Conservation (phyloP, 805 yeast genomes). For the Wickerhamomyces sydowiorum region DNA sequence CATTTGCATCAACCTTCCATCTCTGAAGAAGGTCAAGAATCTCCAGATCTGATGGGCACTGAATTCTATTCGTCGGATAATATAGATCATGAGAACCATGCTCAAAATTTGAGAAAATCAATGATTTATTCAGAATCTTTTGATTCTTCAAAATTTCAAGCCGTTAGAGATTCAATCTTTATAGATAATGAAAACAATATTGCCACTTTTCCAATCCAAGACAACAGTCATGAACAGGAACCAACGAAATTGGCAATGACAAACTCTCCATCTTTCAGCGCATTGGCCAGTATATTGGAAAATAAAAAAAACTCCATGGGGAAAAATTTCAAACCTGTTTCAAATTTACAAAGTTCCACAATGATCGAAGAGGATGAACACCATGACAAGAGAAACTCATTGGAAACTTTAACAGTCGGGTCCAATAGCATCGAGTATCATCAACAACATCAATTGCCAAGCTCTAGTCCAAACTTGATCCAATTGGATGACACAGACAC, state of each 20-base stretch:
- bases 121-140: constrained; percentile 19
- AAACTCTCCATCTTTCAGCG: constrained; percentile 37
- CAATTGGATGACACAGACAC: constrained; percentile 26
- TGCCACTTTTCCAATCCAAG: background rate
- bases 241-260: constrained; percentile 27
- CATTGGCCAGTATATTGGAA: constrained; percentile 34
- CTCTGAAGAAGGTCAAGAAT: background rate
- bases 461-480: constrained; percentile 28
- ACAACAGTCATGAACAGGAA: background rate
- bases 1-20: constrained; percentile 1
- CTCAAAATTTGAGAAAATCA: constrained; percentile 15
- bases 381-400: constrained; percentile 4
- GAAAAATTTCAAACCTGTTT: constrained; percentile 14
- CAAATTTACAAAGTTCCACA: background rate
- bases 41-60: background rate
- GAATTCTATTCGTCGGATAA: constrained; percentile 15
- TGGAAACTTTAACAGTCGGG: constrained; percentile 9
- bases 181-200: background rate
- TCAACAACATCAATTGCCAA: constrained; percentile 7
- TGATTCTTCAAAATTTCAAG: constrained; percentile 11
- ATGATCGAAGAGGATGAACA: constrained; percentile 17
- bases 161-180: constrained; percentile 2
- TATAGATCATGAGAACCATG: constrained; percentile 12
- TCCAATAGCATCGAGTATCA: no score
- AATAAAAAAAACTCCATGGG: constrained; percentile 24